phyloP scores from a whole-genome alignment of 805 yeast genomes.

The Saccharomyces cerevisiae region DNA sequence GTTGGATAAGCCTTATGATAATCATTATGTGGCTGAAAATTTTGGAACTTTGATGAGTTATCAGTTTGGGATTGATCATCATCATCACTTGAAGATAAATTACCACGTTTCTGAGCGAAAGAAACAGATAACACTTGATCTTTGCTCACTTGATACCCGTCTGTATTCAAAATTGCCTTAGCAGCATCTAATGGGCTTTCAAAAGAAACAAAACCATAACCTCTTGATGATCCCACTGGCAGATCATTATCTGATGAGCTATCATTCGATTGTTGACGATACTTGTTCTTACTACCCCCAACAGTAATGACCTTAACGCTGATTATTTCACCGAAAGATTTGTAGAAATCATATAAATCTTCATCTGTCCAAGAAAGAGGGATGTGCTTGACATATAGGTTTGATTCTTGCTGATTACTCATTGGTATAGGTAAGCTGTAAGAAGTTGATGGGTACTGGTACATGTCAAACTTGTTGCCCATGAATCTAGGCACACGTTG shows the following conservation, averaged over 20 bases:
- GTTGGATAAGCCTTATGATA: not conserved
- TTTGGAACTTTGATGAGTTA: not conserved
- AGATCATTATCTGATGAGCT: slow-evolving; percentile 2
- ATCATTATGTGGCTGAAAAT: not conserved
- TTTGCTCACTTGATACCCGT: slow-evolving; percentile 33
- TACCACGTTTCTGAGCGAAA: slow-evolving; percentile 49
- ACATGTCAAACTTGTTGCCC: not conserved
- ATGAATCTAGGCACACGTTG: not conserved
- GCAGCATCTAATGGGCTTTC: slow-evolving; percentile 58
- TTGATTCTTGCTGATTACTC: slow-evolving; percentile 54
- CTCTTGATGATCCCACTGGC: slow-evolving; percentile 42
- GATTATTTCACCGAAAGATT: slow-evolving; percentile 42
- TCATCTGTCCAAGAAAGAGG: slow-evolving; percentile 49
- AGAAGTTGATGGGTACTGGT: slow-evolving; percentile 1
- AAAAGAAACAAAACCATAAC: slow-evolving; percentile 78
- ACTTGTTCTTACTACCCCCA: slow-evolving; percentile 23
- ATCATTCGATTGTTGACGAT: slow-evolving; percentile 1
- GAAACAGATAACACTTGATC: slow-evolving; percentile 57
- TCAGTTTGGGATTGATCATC: not conserved
- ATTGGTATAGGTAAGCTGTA: slow-evolving; percentile 27
- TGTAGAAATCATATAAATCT: slow-evolving; percentile 38
- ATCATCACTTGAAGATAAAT: not conserved
- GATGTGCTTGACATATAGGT: slow-evolving; percentile 61
- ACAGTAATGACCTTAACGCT: slow-evolving; percentile 50
- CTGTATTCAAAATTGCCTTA: slow-evolving; percentile 52